Evolutionary conservation across 139 green algal genomes (phyloP).

Genomic region (Micractinium sp.): DNA sequence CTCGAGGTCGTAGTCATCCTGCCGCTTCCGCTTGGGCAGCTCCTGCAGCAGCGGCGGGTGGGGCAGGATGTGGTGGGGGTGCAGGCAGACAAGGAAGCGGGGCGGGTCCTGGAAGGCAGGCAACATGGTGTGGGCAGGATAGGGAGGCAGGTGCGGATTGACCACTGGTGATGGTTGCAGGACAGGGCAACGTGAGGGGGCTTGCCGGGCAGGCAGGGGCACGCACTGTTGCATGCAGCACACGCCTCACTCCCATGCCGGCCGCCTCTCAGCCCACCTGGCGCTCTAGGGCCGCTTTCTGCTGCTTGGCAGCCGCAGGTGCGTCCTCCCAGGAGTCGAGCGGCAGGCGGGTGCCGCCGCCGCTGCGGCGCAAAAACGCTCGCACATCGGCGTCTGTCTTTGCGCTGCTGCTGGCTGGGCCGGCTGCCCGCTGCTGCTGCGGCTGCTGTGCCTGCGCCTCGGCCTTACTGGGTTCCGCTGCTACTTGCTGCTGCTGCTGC

Average conservation of each 20-base stretch:
- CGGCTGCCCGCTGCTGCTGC: background rate
- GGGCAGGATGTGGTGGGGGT: background rate
- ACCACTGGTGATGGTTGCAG: too few species aligned
- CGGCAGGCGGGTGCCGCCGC: background rate
- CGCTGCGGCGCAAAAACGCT: conserved; percentile 2
- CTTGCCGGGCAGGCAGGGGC: background rate
- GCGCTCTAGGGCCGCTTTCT: conserved; percentile 16
- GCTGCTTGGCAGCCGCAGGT: conserved; percentile 7
- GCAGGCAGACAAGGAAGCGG: background rate
- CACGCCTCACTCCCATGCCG: background rate
- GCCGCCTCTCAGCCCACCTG: background rate
- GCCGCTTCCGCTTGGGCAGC: conserved; percentile 16
- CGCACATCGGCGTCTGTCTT: background rate
- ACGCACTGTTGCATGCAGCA: background rate
- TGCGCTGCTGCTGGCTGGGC: background rate
- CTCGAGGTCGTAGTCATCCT: conserved; percentile 58
- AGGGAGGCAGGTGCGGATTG: too few species aligned
- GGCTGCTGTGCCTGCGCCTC: background rate
- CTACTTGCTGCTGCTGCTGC: background rate
- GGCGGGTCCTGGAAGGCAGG: background rate
- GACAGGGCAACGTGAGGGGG: too few species aligned
- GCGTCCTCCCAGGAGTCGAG: conserved; percentile 33
- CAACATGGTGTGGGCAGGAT: too few species aligned
- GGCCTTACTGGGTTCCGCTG: background rate
- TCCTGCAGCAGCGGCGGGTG: background rate